Evolutionary conservation across 768 basidiomycete species (phyloP).

Genomic region (Boletus tylopilopsis): DNA sequence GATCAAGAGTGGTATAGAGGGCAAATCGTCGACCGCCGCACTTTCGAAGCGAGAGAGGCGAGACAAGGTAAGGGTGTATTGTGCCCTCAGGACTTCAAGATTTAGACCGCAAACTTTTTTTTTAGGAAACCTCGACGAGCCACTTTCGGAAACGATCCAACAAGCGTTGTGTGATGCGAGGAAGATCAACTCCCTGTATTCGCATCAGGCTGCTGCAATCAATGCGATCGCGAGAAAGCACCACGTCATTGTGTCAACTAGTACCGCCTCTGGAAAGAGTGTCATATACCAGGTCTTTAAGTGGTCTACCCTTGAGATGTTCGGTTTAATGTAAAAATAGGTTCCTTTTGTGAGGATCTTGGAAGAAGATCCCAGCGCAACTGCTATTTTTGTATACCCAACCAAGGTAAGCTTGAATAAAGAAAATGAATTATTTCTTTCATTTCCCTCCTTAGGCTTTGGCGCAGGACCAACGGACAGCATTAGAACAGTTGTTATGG

Average conservation of each 20-base stretch:
- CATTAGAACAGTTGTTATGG: slow-evolving; percentile 63
- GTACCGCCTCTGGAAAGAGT: slow-evolving; percentile 88
- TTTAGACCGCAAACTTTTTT: background rate
- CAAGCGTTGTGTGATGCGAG: slow-evolving; percentile 55
- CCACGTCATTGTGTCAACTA: slow-evolving; percentile 85
- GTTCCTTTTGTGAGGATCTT: slow-evolving; percentile 67
- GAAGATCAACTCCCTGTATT: slow-evolving; percentile 62
- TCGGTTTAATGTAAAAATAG: slow-evolving; percentile 32
- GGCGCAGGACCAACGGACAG: slow-evolving; percentile 80
- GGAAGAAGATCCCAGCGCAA: slow-evolving; percentile 56
- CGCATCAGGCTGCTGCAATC: slow-evolving; percentile 71
- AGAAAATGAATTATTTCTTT: background rate
- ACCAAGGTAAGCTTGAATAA: slow-evolving; percentile 56
- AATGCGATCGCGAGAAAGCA: slow-evolving; percentile 52
- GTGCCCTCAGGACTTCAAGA: background rate
- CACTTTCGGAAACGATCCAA: slow-evolving; percentile 54
- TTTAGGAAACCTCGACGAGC: slow-evolving; percentile 47
- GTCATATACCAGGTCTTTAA: slow-evolving; percentile 74
- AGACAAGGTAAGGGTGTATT: slow-evolving; percentile 41
- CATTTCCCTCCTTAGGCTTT: slow-evolving; percentile 52
- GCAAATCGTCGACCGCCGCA: slow-evolving; percentile 61
- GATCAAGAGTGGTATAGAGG: slow-evolving; percentile 62
- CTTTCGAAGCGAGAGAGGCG: slow-evolving; percentile 49
- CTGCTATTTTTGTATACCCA: slow-evolving; percentile 83
- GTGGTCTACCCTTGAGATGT: background rate